Evolutionary conservation across 352 stramenopile genomes (phyloP), one percentile per base, ranked within the genome.

Genomic region (Pythium sp.): DNA sequence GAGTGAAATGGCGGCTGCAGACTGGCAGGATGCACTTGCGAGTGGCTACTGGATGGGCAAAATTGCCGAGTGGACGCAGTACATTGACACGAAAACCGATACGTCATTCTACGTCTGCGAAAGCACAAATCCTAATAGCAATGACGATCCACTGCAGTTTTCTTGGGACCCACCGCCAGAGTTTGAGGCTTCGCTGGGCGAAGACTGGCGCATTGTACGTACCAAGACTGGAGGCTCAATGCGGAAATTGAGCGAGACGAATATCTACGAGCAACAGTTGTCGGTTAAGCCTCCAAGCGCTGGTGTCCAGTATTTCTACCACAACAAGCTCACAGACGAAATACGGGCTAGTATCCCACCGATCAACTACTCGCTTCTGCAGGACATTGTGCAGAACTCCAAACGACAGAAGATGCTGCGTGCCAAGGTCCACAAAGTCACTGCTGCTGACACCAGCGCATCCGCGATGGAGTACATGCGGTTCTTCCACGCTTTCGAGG

Each of bases 51-150:
- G 65, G 38, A 86, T 94, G 77, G 82, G 82, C 0, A 76, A 72
- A 7, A 66, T 94, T 7, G 83, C 82, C 11, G 83, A 92, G 34
- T 94, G 87, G 87, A 87, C 78, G 20, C 86, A 92, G 58, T 94
- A 92, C 60, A 68, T 94, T 8, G 85, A 94, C 51, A 64, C 75
- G 0, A 54, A 64, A 30, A 82, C 80, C 1, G 82, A 87, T 60
- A 58, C 75, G 26, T 78, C 82, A 24, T 92, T 90, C 55, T 90
- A 87, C 68, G 72, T 73, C 14, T 78, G 61, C 22, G 20, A 22
- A 53, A 22, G 18, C 56, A 22, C 34, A 38, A 63, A 1, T 47
- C 47, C 63, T 12, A 58, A 58, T 24, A 47, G 14, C 14, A 20
- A 12, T 20, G 14, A 47, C 38, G 67, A 60, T 5, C 47, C 62